A percentile compares a stretch with the other conserved stretches of the same genome.
Conservation (phyloP, 345 rosid species). For the Populus tremula region DNA sequence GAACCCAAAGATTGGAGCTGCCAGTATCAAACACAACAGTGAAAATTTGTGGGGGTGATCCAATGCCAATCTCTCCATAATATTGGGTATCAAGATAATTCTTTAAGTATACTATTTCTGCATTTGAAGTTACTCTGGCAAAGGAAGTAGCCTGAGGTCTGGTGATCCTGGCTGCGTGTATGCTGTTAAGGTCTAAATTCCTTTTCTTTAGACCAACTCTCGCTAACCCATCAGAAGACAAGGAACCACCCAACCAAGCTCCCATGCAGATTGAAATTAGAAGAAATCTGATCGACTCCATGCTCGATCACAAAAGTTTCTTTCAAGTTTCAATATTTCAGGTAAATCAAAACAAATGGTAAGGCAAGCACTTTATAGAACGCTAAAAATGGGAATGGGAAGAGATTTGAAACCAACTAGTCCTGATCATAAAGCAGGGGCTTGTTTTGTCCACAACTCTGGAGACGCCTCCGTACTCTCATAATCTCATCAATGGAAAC, state of each 20-base stretch:
- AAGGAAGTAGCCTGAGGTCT: background rate
- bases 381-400: background rate
- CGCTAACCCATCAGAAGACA: constrained; percentile 27
- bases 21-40: constrained; percentile 56
- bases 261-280: constrained; percentile 27
- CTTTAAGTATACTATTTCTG: constrained; percentile 45
- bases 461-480: background rate
- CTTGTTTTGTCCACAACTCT: constrained; percentile 6
- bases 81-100: constrained; percentile 54
- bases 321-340: background rate
- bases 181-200: constrained; percentile 29
- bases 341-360: background rate
- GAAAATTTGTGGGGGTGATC: constrained; percentile 60
- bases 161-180: constrained; percentile 29
- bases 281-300: constrained; percentile 29
- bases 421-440: background rate
- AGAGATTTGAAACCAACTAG: background rate
- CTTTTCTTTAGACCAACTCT: constrained; percentile 44
- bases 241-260: constrained; percentile 31
- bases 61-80: constrained; percentile 62
- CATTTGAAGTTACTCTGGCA: background rate
- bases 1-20: constrained; percentile 65
- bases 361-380: background rate
- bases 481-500: background rate
- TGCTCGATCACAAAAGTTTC: constrained; percentile 1